These are phyloP conservation scores for Misopates orontium DNA, from an alignment of 257 asterid species.

Conservation along the genomic window DNA sequence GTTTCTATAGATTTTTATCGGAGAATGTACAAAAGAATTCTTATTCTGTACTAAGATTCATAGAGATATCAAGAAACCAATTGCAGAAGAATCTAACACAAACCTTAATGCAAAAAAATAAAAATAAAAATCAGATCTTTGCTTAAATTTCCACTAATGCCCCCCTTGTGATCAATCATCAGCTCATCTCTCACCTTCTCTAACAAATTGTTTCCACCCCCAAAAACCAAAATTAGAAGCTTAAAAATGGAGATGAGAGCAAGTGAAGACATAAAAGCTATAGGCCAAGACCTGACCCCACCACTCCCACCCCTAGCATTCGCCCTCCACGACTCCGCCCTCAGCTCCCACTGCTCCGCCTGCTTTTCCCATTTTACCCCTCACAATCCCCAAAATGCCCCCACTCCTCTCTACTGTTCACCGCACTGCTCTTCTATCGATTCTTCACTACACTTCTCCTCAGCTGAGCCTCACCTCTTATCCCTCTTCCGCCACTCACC, in stretches of 20 bases:
- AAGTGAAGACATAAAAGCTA: conserved; percentile 33
- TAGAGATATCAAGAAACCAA: no score
- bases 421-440: conserved; percentile 60
- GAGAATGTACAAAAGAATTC: no score
- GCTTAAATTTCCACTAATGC: no score
- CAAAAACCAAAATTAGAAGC: not conserved
- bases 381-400: conserved; percentile 17
- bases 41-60: no score
- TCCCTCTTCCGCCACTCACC: conserved; percentile 32
- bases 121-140: no score
- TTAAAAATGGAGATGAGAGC: conserved; percentile 59
- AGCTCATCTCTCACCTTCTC: no score
- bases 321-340: conserved; percentile 58
- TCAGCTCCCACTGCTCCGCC: conserved; percentile 67
- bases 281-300: conserved; percentile 65
- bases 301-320: conserved; percentile 63
- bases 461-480: conserved; percentile 50
- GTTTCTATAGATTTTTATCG: no score
- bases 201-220: no score
- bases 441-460: conserved; percentile 51
- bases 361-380: conserved; percentile 54
- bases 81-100: no score
- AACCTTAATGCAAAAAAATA: no score
- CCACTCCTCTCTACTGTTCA: conserved; percentile 63
- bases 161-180: no score